Conservation (phyloP, 2,329 filamentous ascomycete genomes). For the Botryotinia globosa region DNA sequence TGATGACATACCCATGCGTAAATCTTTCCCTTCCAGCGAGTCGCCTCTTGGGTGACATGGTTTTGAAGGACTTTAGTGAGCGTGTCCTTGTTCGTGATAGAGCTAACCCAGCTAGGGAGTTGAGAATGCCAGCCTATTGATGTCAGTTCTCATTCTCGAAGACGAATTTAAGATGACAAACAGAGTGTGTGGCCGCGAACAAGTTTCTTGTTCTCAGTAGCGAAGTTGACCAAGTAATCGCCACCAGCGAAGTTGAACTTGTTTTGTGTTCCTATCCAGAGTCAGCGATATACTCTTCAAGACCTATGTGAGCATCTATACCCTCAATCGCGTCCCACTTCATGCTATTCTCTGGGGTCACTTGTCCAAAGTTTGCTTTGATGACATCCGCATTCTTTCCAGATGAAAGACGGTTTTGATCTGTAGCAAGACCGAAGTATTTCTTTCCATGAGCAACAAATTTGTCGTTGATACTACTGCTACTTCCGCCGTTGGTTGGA, state of each 20-base stretch:
- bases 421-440: conserved; percentile 60
- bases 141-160: conserved; percentile 54
- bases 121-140: conserved; percentile 57
- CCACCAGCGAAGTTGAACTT: conserved; percentile 55
- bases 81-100: conserved; percentile 46
- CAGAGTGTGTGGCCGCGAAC: conserved; percentile 66
- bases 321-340: conserved; percentile 61
- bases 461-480: conserved; percentile 53
- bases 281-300: background rate
- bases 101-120: conserved; percentile 57
- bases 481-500: conserved; percentile 35
- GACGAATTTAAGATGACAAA: conserved; percentile 42
- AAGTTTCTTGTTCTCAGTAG: conserved; percentile 52
- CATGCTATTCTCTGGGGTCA: conserved; percentile 68
- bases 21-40: conserved; percentile 62
- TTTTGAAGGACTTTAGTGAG: conserved; percentile 56
- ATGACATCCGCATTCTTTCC: conserved; percentile 54
- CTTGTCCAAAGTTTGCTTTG: conserved; percentile 58
- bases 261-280: conserved; percentile 39
- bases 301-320: conserved; percentile 6
- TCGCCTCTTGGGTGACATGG: conserved; percentile 58
- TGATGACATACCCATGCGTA: conserved; percentile 46
- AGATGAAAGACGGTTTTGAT: conserved; percentile 50
- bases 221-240: conserved; percentile 60
- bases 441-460: conserved; percentile 63